phyloP scores from a whole-genome alignment of 805 yeast genomes.

The Schwanniomyces vanrijiae region DNA sequence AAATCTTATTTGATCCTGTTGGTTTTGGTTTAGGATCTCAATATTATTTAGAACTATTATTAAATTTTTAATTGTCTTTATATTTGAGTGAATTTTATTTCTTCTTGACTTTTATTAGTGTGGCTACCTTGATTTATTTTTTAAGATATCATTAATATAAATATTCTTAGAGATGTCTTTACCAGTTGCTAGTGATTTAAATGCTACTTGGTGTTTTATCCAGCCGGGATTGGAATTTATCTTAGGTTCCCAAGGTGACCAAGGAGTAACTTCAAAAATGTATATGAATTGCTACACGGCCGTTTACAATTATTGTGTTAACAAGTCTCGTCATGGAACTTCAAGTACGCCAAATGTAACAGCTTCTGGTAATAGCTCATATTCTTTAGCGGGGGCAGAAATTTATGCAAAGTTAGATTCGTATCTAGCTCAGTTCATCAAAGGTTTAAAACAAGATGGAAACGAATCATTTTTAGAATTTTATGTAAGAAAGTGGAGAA shows the following conservation, averaged over 20 bases:
- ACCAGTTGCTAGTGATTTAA: conserved; percentile 61
- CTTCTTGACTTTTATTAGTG: background rate
- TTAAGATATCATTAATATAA: background rate
- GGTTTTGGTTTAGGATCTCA: background rate
- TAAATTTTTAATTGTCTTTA: background rate
- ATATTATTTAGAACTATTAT: background rate
- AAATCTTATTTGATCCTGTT: background rate
- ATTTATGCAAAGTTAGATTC: conserved; percentile 70
- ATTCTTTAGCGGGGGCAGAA: conserved; percentile 82
- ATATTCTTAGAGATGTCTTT: conserved; percentile 16
- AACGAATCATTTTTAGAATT: conserved; percentile 74
- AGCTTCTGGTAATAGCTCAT: conserved; percentile 25
- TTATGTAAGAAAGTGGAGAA: conserved; percentile 85
- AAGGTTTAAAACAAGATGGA: conserved; percentile 47
- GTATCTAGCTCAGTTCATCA: conserved; percentile 64
- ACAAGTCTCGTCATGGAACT: conserved; percentile 53
- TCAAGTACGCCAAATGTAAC: conserved; percentile 11
- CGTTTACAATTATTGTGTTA: conserved; percentile 88
- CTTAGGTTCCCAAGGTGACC: conserved; percentile 65
- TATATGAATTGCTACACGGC: conserved; percentile 92
- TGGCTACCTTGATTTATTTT: background rate
- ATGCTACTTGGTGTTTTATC: conserved; percentile 74
- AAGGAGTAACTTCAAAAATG: conserved; percentile 65
- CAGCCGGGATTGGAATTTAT: conserved; percentile 75
- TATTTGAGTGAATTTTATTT: background rate